Conservation (phyloP, 768 basidiomycete species). For the Macrolepiota dolichaula region DNA sequence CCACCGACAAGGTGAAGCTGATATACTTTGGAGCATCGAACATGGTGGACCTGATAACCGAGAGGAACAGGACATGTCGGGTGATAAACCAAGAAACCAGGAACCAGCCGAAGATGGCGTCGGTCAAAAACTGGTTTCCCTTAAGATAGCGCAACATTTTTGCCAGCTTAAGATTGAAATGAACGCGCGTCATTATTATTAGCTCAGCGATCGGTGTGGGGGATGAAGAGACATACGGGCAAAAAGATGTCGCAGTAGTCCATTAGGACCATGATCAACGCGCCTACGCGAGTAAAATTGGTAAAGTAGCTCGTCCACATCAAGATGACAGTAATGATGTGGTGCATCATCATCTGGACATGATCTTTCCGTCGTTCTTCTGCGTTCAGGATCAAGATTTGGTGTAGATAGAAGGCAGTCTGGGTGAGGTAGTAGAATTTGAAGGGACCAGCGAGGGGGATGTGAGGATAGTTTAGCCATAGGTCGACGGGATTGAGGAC, state of each 20-base stretch:
- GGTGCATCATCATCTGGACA: slow-evolving; percentile 94
- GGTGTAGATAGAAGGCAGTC: slow-evolving; percentile 88
- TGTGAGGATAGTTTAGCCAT: slow-evolving; percentile 84
- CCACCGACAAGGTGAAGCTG: slow-evolving; percentile 56
- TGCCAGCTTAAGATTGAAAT: slow-evolving; percentile 54
- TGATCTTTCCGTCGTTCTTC: slow-evolving; percentile 93
- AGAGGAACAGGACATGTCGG: slow-evolving; percentile 77
- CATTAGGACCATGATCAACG: slow-evolving; percentile 88
- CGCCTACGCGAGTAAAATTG: slow-evolving; percentile 88
- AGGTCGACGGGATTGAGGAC: slow-evolving; percentile 61
- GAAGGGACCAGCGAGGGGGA: slow-evolving; percentile 70
- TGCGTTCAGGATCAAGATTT: slow-evolving; percentile 87
- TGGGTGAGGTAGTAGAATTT: slow-evolving; percentile 91
- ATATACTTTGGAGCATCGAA: slow-evolving; percentile 48
- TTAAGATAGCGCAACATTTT: slow-evolving; percentile 93
- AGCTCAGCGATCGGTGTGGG: not conserved
- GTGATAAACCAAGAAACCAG: slow-evolving; percentile 89
- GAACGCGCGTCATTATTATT: not conserved
- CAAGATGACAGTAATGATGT: slow-evolving; percentile 82
- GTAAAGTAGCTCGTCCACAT: slow-evolving; percentile 75
- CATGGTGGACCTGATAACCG: slow-evolving; percentile 62
- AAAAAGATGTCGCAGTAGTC: slow-evolving; percentile 92
- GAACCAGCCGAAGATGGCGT: slow-evolving; percentile 76
- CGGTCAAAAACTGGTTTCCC: slow-evolving; percentile 57
- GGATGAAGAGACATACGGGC: slow-evolving; percentile 55